Evolutionary conservation across 2,329 filamentous ascomycete species (phyloP), one percentile per base, ranked within the genome.

Genomic region (Sporothrix sp.): DNA sequence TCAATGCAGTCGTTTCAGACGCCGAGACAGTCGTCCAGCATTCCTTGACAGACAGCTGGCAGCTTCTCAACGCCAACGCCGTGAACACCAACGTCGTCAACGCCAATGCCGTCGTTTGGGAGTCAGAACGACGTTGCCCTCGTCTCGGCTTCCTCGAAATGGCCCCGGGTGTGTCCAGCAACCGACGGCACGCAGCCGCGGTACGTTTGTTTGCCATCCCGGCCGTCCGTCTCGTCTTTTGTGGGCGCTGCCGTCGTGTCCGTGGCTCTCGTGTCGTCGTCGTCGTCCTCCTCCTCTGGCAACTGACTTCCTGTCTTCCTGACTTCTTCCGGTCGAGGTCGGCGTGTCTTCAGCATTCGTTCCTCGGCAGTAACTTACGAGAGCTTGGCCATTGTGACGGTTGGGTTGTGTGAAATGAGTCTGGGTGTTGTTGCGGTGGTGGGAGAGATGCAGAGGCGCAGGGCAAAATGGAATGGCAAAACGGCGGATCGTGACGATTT

Each of bases 301-400:
- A 16, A 23, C 3, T 28, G 25, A 10, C 25, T 6, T 28, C 25
- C 25, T 28, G 25, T 5, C 10, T 10, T n/a, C n/a, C n/a, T n/a
- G n/a, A n/a, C n/a, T n/a, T n/a, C n/a, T n/a, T n/a, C n/a, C n/a
- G 36, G n/a, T 30, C 18, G 32, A 18, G 14, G 13, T 21, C 18
- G 36, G 13, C 20, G 20, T 14, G 30, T 33, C 11, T n/a, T n/a
- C n/a, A 18, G 39, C 25, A 28, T 28, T 14, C 25, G 39, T n/a
- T n/a, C n/a, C n/a, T n/a, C n/a, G n/a, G n/a, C n/a, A n/a, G n/a
- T n/a, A 53, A 79, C 77, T 72, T 74, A 81, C 77, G 76, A 79
- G 61, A 74, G 64, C 71, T 81, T 81, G 69, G 76, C 77, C 77
- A 81, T 81, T 77, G 54, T 50, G 53, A 55, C 54, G 54, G 48